Evolutionary conservation across 495 filamentous ascomycete genomes (phyloP).

Genomic region (Penicillium daleae): DNA sequence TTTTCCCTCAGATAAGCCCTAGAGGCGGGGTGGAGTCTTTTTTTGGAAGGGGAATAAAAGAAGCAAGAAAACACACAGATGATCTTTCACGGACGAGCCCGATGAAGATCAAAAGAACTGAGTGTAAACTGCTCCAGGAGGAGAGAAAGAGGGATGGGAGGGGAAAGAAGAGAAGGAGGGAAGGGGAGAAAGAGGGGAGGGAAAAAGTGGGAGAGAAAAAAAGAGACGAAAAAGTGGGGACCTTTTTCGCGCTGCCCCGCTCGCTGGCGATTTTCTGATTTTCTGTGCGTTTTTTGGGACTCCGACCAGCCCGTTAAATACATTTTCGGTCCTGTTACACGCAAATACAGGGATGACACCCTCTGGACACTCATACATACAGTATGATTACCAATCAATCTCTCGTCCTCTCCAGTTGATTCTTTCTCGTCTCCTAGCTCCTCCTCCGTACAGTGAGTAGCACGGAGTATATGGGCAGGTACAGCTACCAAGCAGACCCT

Average conservation of each 20-base stretch:
- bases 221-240: constrained; percentile 44
- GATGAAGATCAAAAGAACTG: constrained; percentile 51
- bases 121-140: constrained; percentile 50
- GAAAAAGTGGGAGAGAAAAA: constrained; percentile 42
- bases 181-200: constrained; percentile 29
- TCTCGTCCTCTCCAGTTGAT: neutral
- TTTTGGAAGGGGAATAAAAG: constrained; percentile 28
- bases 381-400: neutral
- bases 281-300: constrained; percentile 30
- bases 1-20: constrained; percentile 56
- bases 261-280: constrained; percentile 9
- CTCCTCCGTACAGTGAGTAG: too few species aligned
- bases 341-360: too few species aligned
- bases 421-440: neutral
- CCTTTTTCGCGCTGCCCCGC: constrained; percentile 36
- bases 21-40: constrained; percentile 39
- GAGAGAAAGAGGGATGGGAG: constrained; percentile 36
- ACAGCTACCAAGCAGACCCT: neutral
- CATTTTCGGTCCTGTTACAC: too few species aligned
- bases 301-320: neutral
- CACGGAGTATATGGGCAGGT: neutral
- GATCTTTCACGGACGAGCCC: constrained; percentile 53
- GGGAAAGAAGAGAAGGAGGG: constrained; percentile 30
- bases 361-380: neutral
- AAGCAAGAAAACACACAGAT: constrained; percentile 45